Percentiles rank a stretch among this genome's conserved stretches.
Conservation (phyloP, 2,329 filamentous ascomycete genomes). For the Pseudogymnoascus sp. region DNA sequence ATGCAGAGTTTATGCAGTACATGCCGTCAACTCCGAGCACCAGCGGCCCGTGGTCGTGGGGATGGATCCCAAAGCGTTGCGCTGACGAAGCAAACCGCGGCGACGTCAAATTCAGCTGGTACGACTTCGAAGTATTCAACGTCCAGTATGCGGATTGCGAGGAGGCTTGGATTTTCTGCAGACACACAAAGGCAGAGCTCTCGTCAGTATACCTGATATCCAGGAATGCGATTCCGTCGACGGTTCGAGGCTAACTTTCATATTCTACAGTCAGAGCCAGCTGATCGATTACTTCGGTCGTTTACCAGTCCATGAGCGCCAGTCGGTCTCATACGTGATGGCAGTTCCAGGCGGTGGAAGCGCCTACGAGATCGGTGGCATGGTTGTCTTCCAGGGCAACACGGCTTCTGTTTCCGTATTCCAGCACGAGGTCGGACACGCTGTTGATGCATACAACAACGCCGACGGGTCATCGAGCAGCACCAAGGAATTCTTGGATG, state of each 20-base stretch:
- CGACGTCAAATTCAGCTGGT: constrained; percentile 12
- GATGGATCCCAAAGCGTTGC: constrained; percentile 3
- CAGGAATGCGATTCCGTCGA: not conserved
- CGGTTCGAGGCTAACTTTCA: not conserved
- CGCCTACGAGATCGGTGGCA: constrained; percentile 18
- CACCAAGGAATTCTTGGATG: constrained; percentile 5
- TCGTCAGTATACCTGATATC: constrained; percentile 6
- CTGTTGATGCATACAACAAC: constrained; percentile 9
- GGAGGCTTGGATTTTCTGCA: constrained; percentile 28
- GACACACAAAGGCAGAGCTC: constrained; percentile 24
- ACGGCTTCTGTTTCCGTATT: constrained; percentile 2
- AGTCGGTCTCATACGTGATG: constrained; percentile 23
- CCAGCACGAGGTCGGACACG: constrained; percentile 8
- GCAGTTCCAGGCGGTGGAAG: constrained; percentile 18
- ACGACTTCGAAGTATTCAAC: constrained; percentile 24
- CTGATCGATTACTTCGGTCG: constrained; percentile 21
- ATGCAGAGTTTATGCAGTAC: not conserved
- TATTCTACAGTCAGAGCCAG: constrained; percentile 10
- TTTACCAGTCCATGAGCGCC: constrained; percentile 26
- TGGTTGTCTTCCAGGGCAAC: constrained; percentile 17
- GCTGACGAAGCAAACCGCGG: not conserved
- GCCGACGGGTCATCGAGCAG: not conserved
- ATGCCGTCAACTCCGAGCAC: not conserved
- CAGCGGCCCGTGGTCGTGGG: not conserved
- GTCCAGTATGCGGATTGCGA: constrained; percentile 26